A percentile compares a stretch with the other conserved stretches of the same genome.
These are phyloP conservation scores for Dinochytrium kinnereticum DNA, from an alignment of 371 early-diverging fungal species.

Conservation along the genomic window DNA sequence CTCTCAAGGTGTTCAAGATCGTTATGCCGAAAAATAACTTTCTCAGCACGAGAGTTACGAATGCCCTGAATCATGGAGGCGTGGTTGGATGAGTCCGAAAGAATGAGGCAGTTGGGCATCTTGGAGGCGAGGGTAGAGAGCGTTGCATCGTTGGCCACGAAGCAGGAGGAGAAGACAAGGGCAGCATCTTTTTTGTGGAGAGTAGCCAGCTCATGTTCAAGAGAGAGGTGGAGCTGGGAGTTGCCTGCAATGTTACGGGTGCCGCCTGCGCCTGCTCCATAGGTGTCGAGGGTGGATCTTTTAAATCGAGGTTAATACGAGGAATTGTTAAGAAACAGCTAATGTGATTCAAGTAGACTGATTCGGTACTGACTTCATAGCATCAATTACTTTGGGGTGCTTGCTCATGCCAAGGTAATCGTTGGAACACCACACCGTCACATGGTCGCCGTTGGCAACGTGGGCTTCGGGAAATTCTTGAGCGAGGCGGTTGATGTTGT, in stretches of 20 bases:
- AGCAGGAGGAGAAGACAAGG: slow-evolving; percentile 97
- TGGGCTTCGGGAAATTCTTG: slow-evolving; percentile 91
- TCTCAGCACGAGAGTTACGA: slow-evolving; percentile 86
- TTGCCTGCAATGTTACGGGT: slow-evolving; percentile 99
- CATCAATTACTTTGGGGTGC: slow-evolving; percentile 81
- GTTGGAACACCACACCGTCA: slow-evolving; percentile 99
- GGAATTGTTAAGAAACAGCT: background rate
- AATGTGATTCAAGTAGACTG: too few species aligned
- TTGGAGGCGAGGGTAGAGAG: slow-evolving; percentile 89
- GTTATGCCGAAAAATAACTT: slow-evolving; percentile 95
- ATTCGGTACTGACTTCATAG: slow-evolving; percentile 84
- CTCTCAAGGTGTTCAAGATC: slow-evolving; percentile 89
- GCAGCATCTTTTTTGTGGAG: slow-evolving; percentile 93
- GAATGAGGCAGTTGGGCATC: slow-evolving; percentile 92
- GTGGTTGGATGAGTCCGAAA: slow-evolving; percentile 94
- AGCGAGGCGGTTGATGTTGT: slow-evolving; percentile 98
- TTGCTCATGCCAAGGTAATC: slow-evolving; percentile 97
- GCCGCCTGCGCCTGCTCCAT: slow-evolving; percentile 98
- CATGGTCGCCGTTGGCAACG: slow-evolving; percentile 83
- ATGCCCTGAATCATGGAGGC: slow-evolving; percentile 99
- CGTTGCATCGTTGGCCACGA: slow-evolving; percentile 98
- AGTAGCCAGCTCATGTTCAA: slow-evolving; percentile 90
- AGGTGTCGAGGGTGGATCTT: slow-evolving; percentile 83
- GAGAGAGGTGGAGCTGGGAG: slow-evolving; percentile 89
- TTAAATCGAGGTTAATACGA: background rate